Evolutionary conservation across 768 basidiomycete species (phyloP), one percentile per base, ranked within the genome.

Genomic region (Leccinum uliginosum): DNA sequence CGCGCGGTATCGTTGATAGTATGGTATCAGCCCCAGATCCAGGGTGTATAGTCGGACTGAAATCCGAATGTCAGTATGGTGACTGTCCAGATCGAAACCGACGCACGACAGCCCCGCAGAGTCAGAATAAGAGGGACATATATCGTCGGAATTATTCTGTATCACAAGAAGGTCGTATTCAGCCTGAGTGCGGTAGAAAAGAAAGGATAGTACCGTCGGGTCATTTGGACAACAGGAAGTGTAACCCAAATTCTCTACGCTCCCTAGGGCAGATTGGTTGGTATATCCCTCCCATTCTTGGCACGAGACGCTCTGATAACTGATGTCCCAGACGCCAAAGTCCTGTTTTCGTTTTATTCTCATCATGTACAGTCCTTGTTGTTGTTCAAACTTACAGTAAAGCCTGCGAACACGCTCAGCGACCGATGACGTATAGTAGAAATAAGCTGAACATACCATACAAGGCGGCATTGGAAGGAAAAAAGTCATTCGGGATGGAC

Each of bases 281-380:
- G 73, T 76, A 50, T 74, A 78, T 9, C 91, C 91, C 34, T 75
- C 70, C 91, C 91, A 93, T 52, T 80, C 69, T 2, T 79, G 55
- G 64, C 91, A 93, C 29, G 83, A 71, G 10, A 91, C 83, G 27
- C 73, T 76, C 62, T 83, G 71, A 67, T 92, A 92, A 17, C 78
- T 84, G 64, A 90, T 75, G 63, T 91, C 91, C 91, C 91, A 93
- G 19, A 92, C 83, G 50, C 91, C 89, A 74, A 92, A 93, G 65
- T 92, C 91, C 86, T 88, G 45, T 55, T 54, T 43, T 48, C 14
- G 40, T 50, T 44, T 35, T 11, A 4, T 24, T 44, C 50, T 15
- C 11, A 61, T 38, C 10, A 35, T 34, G 29, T 11, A 11, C 19
- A 43, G 11, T 43, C 19, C 29, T 32, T 24, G 26, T 4, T 21